phyloP scores from a whole-genome alignment of 2,329 filamentous ascomycete species.

The Alternaria ventricosa region DNA sequence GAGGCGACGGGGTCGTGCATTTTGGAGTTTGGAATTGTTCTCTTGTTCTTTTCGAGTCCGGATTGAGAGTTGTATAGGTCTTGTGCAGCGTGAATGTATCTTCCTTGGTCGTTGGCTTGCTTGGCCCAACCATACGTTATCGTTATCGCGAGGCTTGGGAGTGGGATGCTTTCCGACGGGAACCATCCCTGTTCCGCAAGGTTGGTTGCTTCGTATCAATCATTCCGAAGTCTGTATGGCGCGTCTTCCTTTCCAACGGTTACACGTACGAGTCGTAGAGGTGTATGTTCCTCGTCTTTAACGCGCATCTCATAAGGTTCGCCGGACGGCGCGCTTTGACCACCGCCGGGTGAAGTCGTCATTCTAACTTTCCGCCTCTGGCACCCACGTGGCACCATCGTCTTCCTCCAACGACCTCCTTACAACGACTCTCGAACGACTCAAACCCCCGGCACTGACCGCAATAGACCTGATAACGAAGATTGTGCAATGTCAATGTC shows the following conservation, averaged over 20 bases:
- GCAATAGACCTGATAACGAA: neutral
- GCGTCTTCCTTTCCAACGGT: neutral
- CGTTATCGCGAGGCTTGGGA: neutral
- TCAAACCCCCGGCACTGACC: neutral
- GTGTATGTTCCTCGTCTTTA: neutral
- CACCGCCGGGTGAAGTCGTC: neutral
- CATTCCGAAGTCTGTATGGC: neutral
- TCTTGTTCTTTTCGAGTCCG: no score
- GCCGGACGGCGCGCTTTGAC: neutral
- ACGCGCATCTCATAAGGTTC: neutral
- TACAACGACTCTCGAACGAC: neutral
- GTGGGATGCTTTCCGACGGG: slow-evolving; percentile 1
- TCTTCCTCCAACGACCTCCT: neutral
- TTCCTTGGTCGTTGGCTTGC: neutral
- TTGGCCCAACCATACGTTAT: neutral
- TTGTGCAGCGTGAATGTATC: neutral
- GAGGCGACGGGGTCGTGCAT: slow-evolving; percentile 36
- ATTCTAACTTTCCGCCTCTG: neutral
- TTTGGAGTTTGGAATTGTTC: neutral
- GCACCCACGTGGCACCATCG: neutral
- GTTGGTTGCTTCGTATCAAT: neutral
- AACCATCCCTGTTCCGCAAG: neutral
- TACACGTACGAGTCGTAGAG: neutral
- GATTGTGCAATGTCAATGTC: neutral
- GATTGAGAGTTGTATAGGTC: neutral